These are phyloP conservation scores for Hypoxylon crocopeplum DNA, from an alignment of 495 filamentous ascomycete genomes.

Conservation along the genomic window DNA sequence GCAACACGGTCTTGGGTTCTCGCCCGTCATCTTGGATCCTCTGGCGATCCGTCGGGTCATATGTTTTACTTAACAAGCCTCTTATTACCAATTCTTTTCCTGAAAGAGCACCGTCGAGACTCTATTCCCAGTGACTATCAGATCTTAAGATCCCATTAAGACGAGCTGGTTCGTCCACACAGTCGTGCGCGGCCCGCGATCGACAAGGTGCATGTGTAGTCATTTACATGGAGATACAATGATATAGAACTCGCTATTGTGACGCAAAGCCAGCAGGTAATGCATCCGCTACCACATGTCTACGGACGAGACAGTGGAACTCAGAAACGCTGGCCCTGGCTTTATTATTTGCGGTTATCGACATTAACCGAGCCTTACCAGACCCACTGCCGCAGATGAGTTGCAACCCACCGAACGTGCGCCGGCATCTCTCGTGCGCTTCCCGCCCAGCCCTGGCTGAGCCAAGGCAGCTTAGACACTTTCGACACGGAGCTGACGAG, in stretches of 20 bases:
- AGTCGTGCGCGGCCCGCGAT: background rate
- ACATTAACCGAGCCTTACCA: constrained; percentile 26
- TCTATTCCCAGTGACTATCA: constrained; percentile 3
- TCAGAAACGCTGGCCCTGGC: constrained; percentile 19
- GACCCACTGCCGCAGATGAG: constrained; percentile 19
- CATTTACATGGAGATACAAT: too few species aligned
- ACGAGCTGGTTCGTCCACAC: constrained; percentile 3
- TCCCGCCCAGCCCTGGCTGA: constrained; percentile 27
- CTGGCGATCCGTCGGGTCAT: constrained; percentile 14
- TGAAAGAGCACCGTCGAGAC: constrained; percentile 11
- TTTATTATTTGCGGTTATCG: too few species aligned
- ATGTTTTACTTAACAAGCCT: constrained; percentile 9
- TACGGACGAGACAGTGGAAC: too few species aligned
- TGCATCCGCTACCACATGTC: too few species aligned
- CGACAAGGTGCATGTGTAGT: too few species aligned
- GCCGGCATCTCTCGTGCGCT: constrained; percentile 21
- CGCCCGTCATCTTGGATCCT: constrained; percentile 18
- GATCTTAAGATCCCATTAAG: constrained; percentile 25
- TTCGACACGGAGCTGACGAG: constrained; percentile 29
- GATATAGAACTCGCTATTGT: too few species aligned
- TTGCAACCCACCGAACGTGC: constrained; percentile 16
- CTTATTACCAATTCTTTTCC: constrained; percentile 17
- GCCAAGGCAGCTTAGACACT: constrained; percentile 16
- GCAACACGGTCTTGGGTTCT: background rate
- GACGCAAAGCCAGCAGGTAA: too few species aligned